Conservation (phyloP, 495 filamentous ascomycete genomes). For the Aspergillus funiculosus region DNA sequence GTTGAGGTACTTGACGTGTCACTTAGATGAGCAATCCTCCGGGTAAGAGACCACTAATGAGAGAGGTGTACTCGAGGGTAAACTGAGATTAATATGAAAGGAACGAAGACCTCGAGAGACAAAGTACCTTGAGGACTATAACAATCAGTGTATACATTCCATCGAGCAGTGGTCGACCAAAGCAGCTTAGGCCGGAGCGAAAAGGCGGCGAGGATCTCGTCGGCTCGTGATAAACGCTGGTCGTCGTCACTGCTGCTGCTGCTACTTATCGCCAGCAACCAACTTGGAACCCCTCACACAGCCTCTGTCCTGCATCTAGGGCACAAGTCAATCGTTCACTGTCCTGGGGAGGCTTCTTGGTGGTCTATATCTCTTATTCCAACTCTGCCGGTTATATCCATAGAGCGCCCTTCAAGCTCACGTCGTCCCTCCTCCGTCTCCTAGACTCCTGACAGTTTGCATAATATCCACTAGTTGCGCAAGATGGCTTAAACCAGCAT, state of each 20-base stretch:
- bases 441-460: slow-evolving; percentile 11
- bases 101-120: neutral
- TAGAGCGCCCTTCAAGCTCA: neutral
- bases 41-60: no score
- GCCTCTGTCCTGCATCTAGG: neutral
- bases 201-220: slow-evolving; percentile 6
- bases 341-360: neutral
- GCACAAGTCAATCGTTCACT: slow-evolving; percentile 1
- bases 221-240: neutral
- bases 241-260: slow-evolving; percentile 7
- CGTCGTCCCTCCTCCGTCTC: neutral
- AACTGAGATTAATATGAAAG: neutral
- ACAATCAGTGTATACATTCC: neutral
- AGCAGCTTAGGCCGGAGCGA: slow-evolving; percentile 3
- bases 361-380: neutral
- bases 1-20: no score
- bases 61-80: no score
- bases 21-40: no score
- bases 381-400: neutral
- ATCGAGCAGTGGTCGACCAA: neutral
- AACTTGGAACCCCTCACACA: neutral
- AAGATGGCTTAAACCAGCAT: slow-evolving; percentile 37
- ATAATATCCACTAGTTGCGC: slow-evolving; percentile 17
- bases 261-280: neutral
- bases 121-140: no score